Conservation (phyloP, 805 yeast genomes). For the Naumovozyma castellii region DNA sequence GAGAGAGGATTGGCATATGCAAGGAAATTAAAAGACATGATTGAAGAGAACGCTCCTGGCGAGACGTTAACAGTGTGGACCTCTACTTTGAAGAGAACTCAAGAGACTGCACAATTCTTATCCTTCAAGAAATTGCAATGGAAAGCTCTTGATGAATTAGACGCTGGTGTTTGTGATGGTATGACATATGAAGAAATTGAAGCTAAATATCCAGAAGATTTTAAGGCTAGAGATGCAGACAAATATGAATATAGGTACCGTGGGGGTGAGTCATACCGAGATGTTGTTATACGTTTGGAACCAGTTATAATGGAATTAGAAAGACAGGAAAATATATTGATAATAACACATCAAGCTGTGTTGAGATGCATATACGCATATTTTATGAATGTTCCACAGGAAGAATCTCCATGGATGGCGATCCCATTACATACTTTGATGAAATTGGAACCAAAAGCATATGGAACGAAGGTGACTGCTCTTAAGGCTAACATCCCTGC, state of each 20-base stretch:
- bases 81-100: constrained; percentile 81
- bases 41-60: constrained; percentile 44
- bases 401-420: constrained; percentile 97
- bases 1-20: constrained; percentile 83
- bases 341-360: constrained; percentile 96
- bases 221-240: constrained; percentile 89
- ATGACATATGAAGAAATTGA: constrained; percentile 93
- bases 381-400: constrained; percentile 97
- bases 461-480: constrained; percentile 76
- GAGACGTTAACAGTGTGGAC: constrained; percentile 87
- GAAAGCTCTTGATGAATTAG: constrained; percentile 96
- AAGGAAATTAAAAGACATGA: constrained; percentile 65
- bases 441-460: constrained; percentile 91
- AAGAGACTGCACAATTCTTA: constrained; percentile 77
- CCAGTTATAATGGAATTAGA: constrained; percentile 98
- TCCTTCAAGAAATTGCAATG: constrained; percentile 79
- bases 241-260: constrained; percentile 92
- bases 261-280: constrained; percentile 96
- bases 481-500: constrained; percentile 97
- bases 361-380: constrained; percentile 93
- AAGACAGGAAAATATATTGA: constrained; percentile 89
- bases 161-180: constrained; percentile 97
- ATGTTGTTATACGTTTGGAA: constrained; percentile 86
- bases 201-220: constrained; percentile 79
- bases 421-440: constrained; percentile 94